Evolutionary conservation across 805 yeast genomes (phyloP), one percentile per base, ranked within the genome.

Genomic region (Komagataella mondaviorum): DNA sequence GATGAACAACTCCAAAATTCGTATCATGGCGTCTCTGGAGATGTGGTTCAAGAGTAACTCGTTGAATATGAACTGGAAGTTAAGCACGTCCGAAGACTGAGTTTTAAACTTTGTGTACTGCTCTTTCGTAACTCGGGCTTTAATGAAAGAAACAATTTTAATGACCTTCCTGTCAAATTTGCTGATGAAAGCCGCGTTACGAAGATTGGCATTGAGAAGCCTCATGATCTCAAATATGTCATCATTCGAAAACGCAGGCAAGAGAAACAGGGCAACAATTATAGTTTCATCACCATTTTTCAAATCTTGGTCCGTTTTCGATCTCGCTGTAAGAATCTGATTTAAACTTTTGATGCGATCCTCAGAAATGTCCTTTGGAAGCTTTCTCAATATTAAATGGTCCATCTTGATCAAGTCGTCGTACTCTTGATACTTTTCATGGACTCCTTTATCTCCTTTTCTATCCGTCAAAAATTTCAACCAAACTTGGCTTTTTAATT

Each of bases 1-100:
- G 7, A 66, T 49, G 8, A 67, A 48, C 24, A 67, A 48, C 44
- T 59, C 59, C 44, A 63, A 50, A 2, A 60, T 48, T 50, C 60
- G 59, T 47, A 55, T 52, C 12, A 24, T 20, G 47, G 16, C 23
- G 16, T 17, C 23, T 10, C 16, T 44, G 46, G 23, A 44, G 16
- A 44, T 12, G 16, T 17, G 46, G 10, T 18, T 20, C 20, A 44
- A 17, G 10, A 17, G 23, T 44, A 17, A 20, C 16, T 44, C 20
- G 20, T 17, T 44, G 46, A 44, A 20, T 18, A 17, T 44, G 6
- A 44, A 18, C 17, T 22, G 48, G 23, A 17, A 52, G 45, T n/a
- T 49, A 16, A 18, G 17, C 46, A 47, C 36, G 50, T 52, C 51
- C 47, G 30, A n/a, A 50, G 36, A 6, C n/a, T 6, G 45, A 44